Conservation (phyloP, 1,284 basidiomycete species). For the Xanthoconium separans region DNA sequence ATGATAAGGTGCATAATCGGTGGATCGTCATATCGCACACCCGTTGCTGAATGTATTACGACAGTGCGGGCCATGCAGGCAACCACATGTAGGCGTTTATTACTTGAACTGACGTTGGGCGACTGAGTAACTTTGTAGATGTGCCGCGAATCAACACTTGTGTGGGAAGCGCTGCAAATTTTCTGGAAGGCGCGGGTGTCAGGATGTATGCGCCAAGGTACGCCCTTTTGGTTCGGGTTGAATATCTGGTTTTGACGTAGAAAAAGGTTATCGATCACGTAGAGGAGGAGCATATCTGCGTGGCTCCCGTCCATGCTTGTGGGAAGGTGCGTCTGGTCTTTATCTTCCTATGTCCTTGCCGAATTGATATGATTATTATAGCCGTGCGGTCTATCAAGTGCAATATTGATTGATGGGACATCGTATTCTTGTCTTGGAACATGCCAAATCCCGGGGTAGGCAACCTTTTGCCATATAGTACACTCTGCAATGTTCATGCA, state of each 20-base stretch:
- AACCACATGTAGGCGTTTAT: conserved; percentile 46
- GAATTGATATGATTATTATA: conserved; percentile 18
- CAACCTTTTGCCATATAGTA: conserved; percentile 13
- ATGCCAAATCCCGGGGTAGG: conserved; percentile 48
- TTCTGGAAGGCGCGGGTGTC: conserved; percentile 45
- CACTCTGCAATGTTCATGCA: no score
- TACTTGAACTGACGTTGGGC: background rate
- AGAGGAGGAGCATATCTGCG: conserved; percentile 52
- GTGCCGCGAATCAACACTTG: conserved; percentile 46
- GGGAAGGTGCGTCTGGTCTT: conserved; percentile 46
- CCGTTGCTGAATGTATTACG: background rate
- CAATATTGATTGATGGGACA: conserved; percentile 33
- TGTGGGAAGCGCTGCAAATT: no score
- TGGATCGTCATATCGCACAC: background rate
- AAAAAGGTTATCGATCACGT: conserved; percentile 42
- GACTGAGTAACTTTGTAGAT: conserved; percentile 38
- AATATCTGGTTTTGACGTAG: background rate
- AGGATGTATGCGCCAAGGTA: conserved; percentile 50
- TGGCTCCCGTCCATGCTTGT: conserved; percentile 52
- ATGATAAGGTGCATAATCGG: conserved; percentile 42
- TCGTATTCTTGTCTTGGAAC: conserved; percentile 42
- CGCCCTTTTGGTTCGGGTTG: no score
- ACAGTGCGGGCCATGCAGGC: conserved; percentile 56
- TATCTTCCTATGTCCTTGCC: background rate
- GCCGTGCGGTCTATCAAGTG: conserved; percentile 45